Base-by-base conservation (phyloP, 1,284 basidiomycete species). In the Ganoderma leucocontextum region DNA sequence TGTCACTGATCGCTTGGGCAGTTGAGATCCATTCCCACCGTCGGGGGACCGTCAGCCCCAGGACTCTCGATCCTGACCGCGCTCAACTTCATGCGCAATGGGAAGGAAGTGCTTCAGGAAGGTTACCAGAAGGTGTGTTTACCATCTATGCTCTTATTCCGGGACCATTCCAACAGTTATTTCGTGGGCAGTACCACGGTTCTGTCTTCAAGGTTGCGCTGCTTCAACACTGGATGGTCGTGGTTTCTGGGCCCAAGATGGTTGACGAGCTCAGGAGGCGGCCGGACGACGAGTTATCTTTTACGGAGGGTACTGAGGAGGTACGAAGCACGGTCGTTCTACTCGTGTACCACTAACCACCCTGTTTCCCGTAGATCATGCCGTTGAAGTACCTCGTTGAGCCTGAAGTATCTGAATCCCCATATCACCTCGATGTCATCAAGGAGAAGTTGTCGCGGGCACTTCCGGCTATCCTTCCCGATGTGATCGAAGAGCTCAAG, bases 251-350 rank as follows among this genome's bases (percentile, higher is more conserved):
- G 5, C 76, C 69, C 0, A 71, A 77, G 29, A 71, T 80, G 25
- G 74, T 84, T 6, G 82, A 86, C 6, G 85, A 87, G 53, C 59
- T 87, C 13, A 75, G 79, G 2, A 81, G 74, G 41, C 80, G 82
- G 1, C 74, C 79, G 0, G 83, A 83, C 22, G 80, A 83, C 17
- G 70, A 76, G 4, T 65, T 86, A 8, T 85, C 83, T 0, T 78
- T 81, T 44, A 17, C 67, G 0, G 80, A 79, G 17, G 83, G 80
- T 0, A 42, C 74, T 1, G 68, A 75, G 13, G 81, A 83, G 9
- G 71, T 70, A 33, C 52, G 29, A 17, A 36, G 19, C 9, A 47
- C 5, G 17, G 1, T 8, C 42, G 19, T n/a, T 4, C 33, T n/a
- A 3, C 7, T 35, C 17, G 17, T n/a, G 10, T 44, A n/a, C 25